Evolutionary conservation across 306 rosid species (phyloP), one percentile per base, ranked within the genome.

Genomic region (Parietaria judaica): DNA sequence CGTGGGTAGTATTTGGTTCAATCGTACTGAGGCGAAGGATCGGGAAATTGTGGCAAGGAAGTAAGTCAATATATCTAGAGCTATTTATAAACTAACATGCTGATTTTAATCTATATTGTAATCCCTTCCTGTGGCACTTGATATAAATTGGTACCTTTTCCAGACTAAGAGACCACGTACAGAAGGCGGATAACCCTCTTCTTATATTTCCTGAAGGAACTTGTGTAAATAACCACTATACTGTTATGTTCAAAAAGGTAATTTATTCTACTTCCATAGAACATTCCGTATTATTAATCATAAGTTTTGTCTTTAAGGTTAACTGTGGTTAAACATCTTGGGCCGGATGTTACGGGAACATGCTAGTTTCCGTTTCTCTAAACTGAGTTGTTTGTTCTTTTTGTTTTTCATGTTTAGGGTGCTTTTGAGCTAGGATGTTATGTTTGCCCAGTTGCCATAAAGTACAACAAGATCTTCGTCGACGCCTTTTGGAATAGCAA

Each of bases 401-500:
- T 23, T 23, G 1, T 23, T 23, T 23, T 23, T 23, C 2, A 23
- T 2, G 54, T 71, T 58, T 76, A 91, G 99, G 99, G 99, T 79
- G 99, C 99, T 51, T 92, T 92, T 76, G 98, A 92, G 72, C 98
- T 92, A 62, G 98, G 80, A 72, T 84, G 88, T 70, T 82, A 94
- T 43, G 96, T 92, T 76, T 88, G 98, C 79, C 98, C 96, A 34
- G 49, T 92, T 34, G 96, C 98, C 56, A 88, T 92, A 70, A 92
- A 92, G 82, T 92, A 88, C 88, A 92, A 92, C 66, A 92, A 92
- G 75, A 92, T 92, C 65, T 92, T 88, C 17, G 98, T 92, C 3
- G 98, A 92, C 77, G 98, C 98, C 36, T 88, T 92, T 58, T 92
- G 99, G 99, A 92, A 92, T 72, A 92, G 99, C 83, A 76, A 85